A percentile compares a stretch with the other conserved stretches of the same genome.
phyloP scores from a whole-genome alignment of 441 rosid genomes.

The Eruca vesicaria region DNA sequence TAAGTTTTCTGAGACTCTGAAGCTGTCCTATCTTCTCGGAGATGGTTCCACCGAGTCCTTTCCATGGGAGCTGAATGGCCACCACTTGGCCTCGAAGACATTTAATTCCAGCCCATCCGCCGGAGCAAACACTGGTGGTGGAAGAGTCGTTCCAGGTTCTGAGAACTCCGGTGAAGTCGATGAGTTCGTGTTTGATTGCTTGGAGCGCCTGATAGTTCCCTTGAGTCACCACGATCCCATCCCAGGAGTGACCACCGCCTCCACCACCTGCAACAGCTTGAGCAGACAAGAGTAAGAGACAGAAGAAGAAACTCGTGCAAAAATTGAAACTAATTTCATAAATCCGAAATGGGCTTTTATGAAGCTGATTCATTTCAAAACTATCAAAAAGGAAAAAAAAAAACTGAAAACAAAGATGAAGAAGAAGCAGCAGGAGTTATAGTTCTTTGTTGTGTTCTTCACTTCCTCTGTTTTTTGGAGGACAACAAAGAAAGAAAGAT shows the following conservation, averaged over 20 bases:
- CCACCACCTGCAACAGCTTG: constrained; percentile 41
- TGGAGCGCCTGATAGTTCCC: constrained; percentile 56
- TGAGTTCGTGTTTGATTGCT: constrained; percentile 54
- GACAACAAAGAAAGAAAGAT: constrained; percentile 3
- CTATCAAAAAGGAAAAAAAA: neutral
- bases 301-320: constrained; percentile 33
- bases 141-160: constrained; percentile 59
- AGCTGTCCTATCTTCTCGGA: constrained; percentile 70
- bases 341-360: constrained; percentile 24
- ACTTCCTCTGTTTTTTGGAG: constrained; percentile 19
- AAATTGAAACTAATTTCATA: constrained; percentile 12
- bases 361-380: constrained; percentile 17
- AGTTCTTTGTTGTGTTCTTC: constrained; percentile 25
- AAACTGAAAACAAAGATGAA: neutral
- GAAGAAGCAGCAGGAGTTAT: constrained; percentile 28
- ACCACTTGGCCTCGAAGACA: constrained; percentile 63
- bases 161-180: constrained; percentile 53
- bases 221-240: constrained; percentile 57
- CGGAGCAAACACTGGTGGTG: constrained; percentile 48
- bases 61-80: constrained; percentile 71
- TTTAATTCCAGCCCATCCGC: constrained; percentile 69
- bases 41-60: constrained; percentile 54
- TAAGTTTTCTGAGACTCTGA: constrained; percentile 50
- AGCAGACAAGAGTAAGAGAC: constrained; percentile 37
- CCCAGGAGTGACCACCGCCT: constrained; percentile 41